Conservation (phyloP, 1,139 yeast genomes). For the Magnusiomyces ingens region DNA sequence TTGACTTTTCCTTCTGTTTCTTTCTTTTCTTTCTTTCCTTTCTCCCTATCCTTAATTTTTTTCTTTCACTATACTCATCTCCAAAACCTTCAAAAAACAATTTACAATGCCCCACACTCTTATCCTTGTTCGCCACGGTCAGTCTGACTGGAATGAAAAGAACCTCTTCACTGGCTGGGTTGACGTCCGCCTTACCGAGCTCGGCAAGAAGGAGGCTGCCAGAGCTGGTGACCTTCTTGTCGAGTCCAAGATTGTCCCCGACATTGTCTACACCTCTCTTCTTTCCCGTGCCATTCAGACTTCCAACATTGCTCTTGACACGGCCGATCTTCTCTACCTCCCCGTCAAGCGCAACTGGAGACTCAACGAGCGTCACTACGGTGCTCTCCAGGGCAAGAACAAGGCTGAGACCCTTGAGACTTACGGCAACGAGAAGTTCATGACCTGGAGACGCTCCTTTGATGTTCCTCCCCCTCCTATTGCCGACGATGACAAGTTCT, state of each 20-base stretch:
- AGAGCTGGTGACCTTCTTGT: slow-evolving; percentile 91
- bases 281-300: slow-evolving; percentile 96
- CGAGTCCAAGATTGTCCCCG: slow-evolving; percentile 82
- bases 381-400: slow-evolving; percentile 98
- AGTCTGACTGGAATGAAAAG: slow-evolving; percentile 98
- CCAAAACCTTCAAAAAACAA: neutral
- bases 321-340: slow-evolving; percentile 83
- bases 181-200: slow-evolving; percentile 77
- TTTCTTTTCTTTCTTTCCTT: neutral
- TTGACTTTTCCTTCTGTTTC: neutral
- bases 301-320: slow-evolving; percentile 87
- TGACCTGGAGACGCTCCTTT: slow-evolving; percentile 95
- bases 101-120: slow-evolving; percentile 28
- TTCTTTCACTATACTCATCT: neutral
- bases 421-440: slow-evolving; percentile 91
- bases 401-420: slow-evolving; percentile 86
- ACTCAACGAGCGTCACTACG: slow-evolving; percentile 98
- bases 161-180: slow-evolving; percentile 99
- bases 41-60: no score
- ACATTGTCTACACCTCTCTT: slow-evolving; percentile 83
- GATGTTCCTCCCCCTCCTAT: slow-evolving; percentile 95
- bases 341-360: slow-evolving; percentile 97
- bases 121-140: slow-evolving; percentile 74
- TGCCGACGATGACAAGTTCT: slow-evolving; percentile 68
- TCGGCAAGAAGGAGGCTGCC: slow-evolving; percentile 84